These are phyloP conservation scores for Leucogyrophana mollusca DNA, from an alignment of 768 basidiomycete species.

Conservation along the genomic window DNA sequence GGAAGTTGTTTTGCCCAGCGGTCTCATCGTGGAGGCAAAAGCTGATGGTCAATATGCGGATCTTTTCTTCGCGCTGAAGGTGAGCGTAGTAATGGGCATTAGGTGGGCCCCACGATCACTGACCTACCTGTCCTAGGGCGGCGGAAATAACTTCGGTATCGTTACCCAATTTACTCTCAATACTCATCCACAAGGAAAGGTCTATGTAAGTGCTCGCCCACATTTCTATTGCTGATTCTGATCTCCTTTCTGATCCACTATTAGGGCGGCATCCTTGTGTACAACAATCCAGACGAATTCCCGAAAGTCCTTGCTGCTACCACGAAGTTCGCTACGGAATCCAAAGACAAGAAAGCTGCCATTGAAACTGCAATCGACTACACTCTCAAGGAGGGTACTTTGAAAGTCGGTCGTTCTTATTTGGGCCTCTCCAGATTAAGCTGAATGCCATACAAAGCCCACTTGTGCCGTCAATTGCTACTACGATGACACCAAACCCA, in stretches of 20 bases:
- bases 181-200: constrained; percentile 12
- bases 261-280: constrained; percentile 9
- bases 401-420: constrained; percentile 4
- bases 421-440: background rate
- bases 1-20: constrained; percentile 29
- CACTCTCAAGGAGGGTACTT: background rate
- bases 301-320: constrained; percentile 9
- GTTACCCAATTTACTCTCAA: constrained; percentile 21
- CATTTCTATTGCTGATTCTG: background rate
- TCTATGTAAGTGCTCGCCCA: constrained; percentile 2
- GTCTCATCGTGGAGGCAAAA: constrained; percentile 11
- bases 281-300: constrained; percentile 1
- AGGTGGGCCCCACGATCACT: too few species aligned
- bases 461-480: constrained; percentile 5
- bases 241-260: background rate
- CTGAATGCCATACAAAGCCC: background rate
- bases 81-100: constrained; percentile 5
- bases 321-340: background rate
- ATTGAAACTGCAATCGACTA: constrained; percentile 10
- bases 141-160: constrained; percentile 26
- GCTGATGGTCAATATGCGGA: constrained; percentile 16
- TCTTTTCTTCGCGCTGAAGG: constrained; percentile 39
- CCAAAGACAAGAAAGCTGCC: constrained; percentile 5
- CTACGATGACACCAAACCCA: constrained; percentile 8
- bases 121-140: constrained; percentile 15